phyloP scores from a whole-genome alignment of 257 asterid genomes.

The Leonotis leonurus region DNA sequence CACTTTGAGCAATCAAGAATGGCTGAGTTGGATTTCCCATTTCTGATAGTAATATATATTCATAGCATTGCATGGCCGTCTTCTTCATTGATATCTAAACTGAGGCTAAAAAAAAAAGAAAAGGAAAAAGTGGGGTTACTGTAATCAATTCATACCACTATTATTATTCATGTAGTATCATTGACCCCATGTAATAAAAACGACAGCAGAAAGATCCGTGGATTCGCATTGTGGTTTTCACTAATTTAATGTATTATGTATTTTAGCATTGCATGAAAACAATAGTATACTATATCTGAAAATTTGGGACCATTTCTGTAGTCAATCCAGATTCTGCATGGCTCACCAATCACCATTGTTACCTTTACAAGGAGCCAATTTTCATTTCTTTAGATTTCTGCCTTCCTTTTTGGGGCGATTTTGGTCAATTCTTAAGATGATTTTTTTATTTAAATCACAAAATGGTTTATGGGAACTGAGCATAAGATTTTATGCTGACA shows the following conservation, averaged over 20 bases:
- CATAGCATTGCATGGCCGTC: constrained; percentile 21
- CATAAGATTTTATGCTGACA: constrained; percentile 26
- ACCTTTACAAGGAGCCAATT: constrained; percentile 27
- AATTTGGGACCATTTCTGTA: constrained; percentile 36
- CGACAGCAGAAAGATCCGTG: constrained; percentile 31
- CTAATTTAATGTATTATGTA: constrained; percentile 13
- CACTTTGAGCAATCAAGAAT: constrained; percentile 63
- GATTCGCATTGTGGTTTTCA: constrained; percentile 34
- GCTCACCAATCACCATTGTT: constrained; percentile 27
- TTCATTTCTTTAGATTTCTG: background rate
- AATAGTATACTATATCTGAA: constrained; percentile 22
- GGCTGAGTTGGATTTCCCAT: constrained; percentile 42
- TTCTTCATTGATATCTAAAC: constrained; percentile 12
- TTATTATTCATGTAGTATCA: constrained; percentile 31
- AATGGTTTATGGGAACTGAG: constrained; percentile 27
- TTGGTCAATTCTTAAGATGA: background rate
- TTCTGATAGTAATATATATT: constrained; percentile 23
- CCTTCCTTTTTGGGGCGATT: background rate
- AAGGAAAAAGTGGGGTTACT: constrained; percentile 14
- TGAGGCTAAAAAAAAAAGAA: background rate
- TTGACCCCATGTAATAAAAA: constrained; percentile 41
- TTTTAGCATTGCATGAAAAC: constrained; percentile 26
- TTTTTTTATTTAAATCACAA: constrained; percentile 4
- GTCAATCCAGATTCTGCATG: constrained; percentile 30
- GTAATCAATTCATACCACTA: constrained; percentile 43